Conservation (phyloP, 768 basidiomycete species). For the Suillus lakei region DNA sequence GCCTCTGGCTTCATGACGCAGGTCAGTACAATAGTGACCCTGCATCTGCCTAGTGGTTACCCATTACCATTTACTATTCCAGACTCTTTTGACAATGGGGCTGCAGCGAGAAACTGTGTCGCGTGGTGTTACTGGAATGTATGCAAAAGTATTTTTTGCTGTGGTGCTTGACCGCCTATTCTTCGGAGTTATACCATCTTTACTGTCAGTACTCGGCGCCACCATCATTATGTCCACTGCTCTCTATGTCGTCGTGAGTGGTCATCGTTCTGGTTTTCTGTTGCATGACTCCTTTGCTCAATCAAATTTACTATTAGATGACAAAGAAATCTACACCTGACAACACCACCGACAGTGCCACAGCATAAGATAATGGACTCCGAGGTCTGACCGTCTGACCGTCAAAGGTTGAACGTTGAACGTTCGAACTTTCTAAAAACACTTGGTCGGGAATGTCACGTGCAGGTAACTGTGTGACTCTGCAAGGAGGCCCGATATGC, state of each 20-base stretch:
- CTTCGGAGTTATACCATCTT: constrained; percentile 61
- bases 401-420: too few relatives aligned
- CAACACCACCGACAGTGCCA: neutral
- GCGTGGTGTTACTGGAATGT: constrained; percentile 63
- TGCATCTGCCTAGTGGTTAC: too few relatives aligned
- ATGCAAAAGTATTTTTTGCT: constrained; percentile 67
- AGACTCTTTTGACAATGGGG: constrained; percentile 63
- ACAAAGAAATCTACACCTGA: neutral
- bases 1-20: constrained; percentile 17
- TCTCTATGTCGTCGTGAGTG: constrained; percentile 64
- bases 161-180: constrained; percentile 66
- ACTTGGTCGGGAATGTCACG: neutral
- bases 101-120: constrained; percentile 69
- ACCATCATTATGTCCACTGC: constrained; percentile 67
- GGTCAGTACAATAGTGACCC: constrained; percentile 10
- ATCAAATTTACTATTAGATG: neutral
- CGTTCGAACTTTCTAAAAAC: too few relatives aligned
- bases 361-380: neutral
- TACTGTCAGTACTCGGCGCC: constrained; percentile 64
- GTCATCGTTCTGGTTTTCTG: neutral
- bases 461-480: neutral
- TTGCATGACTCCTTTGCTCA: neutral
- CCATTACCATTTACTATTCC: neutral
- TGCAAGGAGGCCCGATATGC: neutral
- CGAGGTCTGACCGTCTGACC: too few relatives aligned